phyloP scores from a whole-genome alignment of 169 alveolate genomes.

The Eimeria brunetti region DNA sequence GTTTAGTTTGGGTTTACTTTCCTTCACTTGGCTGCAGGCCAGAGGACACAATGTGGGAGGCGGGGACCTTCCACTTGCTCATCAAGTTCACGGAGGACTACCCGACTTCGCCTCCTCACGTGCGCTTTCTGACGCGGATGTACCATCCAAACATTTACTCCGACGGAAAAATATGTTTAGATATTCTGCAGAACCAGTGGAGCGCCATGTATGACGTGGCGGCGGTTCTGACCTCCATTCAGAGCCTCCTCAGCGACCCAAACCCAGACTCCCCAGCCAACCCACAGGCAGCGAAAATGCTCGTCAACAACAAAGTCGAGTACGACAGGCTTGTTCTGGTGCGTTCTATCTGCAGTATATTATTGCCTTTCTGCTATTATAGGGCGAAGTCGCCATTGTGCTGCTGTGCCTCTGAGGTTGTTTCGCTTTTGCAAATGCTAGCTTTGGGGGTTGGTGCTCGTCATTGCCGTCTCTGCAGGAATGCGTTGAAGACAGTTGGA shows the following conservation, averaged over 20 bases:
- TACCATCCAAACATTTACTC: constrained; percentile 94
- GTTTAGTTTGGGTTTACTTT: not conserved
- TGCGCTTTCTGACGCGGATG: constrained; percentile 87
- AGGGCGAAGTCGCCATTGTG: not conserved
- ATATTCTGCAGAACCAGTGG: constrained; percentile 97
- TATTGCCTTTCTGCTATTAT: not conserved
- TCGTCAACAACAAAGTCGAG: constrained; percentile 93
- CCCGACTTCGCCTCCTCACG: constrained; percentile 92
- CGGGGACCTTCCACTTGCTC: constrained; percentile 89
- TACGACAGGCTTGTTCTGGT: constrained; percentile 80
- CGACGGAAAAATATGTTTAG: constrained; percentile 97
- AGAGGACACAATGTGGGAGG: constrained; percentile 81
- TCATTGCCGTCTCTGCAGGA: not conserved
- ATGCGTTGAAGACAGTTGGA: constrained; percentile 78
- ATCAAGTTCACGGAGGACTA: constrained; percentile 91
- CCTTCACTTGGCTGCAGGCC: constrained; percentile 59
- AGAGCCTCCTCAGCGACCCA: constrained; percentile 97
- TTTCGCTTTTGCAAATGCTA: not conserved
- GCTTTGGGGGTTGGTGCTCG: not conserved
- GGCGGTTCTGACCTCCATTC: constrained; percentile 97
- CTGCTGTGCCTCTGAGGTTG: not conserved
- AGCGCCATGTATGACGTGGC: constrained; percentile 98
- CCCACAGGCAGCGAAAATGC: constrained; percentile 97
- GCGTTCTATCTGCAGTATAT: not conserved
- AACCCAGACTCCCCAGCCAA: constrained; percentile 99